These are phyloP conservation scores for Penicillium daleae DNA, from an alignment of 495 filamentous ascomycete genomes.

Conservation along the genomic window DNA sequence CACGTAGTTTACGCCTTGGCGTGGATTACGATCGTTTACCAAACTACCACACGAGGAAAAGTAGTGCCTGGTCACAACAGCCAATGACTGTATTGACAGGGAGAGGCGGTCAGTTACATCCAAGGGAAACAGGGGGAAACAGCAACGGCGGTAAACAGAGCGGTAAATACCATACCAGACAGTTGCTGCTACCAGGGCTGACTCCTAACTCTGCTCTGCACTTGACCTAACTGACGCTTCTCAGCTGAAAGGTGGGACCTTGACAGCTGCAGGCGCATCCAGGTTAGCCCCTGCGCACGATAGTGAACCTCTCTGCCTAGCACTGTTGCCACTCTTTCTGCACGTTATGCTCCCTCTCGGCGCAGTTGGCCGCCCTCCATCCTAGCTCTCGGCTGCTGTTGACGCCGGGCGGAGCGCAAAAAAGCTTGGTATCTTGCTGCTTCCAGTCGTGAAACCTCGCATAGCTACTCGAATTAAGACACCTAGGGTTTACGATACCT, in stretches of 20 bases:
- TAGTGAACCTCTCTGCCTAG: constrained; percentile 4
- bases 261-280: constrained; percentile 5
- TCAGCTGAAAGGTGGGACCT: constrained; percentile 11
- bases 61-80: background rate
- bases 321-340: background rate
- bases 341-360: background rate
- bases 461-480: background rate
- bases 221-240: background rate
- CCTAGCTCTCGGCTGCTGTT: constrained; percentile 2
- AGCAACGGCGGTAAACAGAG: background rate
- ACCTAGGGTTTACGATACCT: background rate
- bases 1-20: constrained; percentile 22
- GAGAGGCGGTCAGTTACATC: constrained; percentile 20
- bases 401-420: constrained; percentile 11
- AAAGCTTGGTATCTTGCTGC: constrained; percentile 17
- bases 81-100: constrained; percentile 17
- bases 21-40: too few species aligned
- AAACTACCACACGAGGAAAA: background rate
- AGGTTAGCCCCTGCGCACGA: background rate
- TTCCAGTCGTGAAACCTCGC: background rate
- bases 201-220: background rate
- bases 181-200: background rate
- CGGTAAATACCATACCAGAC: background rate
- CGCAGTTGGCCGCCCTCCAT: background rate
- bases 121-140: background rate